Evolutionary conservation across 1,139 yeast genomes (phyloP).

Genomic region (Pichia inconspicua): DNA sequence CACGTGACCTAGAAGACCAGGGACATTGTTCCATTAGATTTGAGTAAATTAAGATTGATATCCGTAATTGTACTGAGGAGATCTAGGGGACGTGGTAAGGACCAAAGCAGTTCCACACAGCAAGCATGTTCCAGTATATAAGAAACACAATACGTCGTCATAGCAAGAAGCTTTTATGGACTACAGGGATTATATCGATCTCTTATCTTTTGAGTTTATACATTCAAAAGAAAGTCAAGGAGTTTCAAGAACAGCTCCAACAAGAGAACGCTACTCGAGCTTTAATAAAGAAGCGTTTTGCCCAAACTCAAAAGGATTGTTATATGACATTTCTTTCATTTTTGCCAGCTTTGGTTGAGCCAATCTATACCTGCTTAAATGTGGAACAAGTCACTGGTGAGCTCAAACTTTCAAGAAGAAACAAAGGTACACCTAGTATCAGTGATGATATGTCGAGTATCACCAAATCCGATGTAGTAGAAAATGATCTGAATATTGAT

Average conservation of each 20-base stretch:
- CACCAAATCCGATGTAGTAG: background rate
- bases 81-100: background rate
- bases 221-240: conserved; percentile 51
- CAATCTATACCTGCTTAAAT: conserved; percentile 54
- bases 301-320: conserved; percentile 90
- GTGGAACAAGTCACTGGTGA: conserved; percentile 71
- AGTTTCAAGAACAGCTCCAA: conserved; percentile 59
- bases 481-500: background rate
- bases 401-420: conserved; percentile 31
- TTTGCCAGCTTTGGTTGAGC: conserved; percentile 66
- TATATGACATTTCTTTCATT: conserved; percentile 77
- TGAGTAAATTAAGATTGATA: no score
- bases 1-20: no score
- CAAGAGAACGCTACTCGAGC: conserved; percentile 77
- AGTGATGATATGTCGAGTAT: conserved; percentile 26
- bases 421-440: conserved; percentile 10
- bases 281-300: conserved; percentile 66
- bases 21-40: no score
- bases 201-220: conserved; percentile 54
- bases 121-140: conserved; percentile 39
- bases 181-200: conserved; percentile 52
- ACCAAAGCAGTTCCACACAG: background rate
- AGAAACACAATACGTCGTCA: conserved; percentile 55
- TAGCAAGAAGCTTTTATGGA: conserved; percentile 48
- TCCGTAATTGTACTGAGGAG: no score